Base-by-base conservation (phyloP, 2,329 filamentous ascomycete genomes). In the Microdochium bolleyi region DNA sequence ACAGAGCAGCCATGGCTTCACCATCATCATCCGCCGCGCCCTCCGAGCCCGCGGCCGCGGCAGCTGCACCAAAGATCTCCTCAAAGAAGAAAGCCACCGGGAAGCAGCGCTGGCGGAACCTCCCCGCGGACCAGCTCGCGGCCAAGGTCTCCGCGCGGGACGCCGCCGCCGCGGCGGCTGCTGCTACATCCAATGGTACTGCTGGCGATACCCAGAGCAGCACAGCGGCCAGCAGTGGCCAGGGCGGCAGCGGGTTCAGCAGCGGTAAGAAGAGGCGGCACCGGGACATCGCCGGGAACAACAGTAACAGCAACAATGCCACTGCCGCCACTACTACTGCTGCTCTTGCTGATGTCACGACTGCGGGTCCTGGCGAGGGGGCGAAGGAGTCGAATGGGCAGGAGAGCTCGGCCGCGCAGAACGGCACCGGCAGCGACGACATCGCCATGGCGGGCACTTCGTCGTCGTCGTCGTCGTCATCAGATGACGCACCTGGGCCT, bases 31-130 rank as follows among this genome's bases (percentile, higher is more conserved):
- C 27, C 27, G 11, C 27, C 27, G 11, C n/a, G n/a, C n/a, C n/a
- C n/a, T n/a, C n/a, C n/a, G n/a, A n/a, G n/a, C n/a, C n/a, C n/a
- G n/a, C n/a, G n/a, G n/a, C n/a, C n/a, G n/a, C n/a, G n/a, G n/a
- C n/a, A n/a, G n/a, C n/a, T n/a, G n/a, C n/a, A n/a, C n/a, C n/a
- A n/a, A n/a, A n/a, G 27, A 5, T 30, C 5, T 11, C 27, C 5
- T 30, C 27, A 30, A 30, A 49, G 30, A 30, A 21, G 14, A 52
- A 24, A 16, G 11, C 8, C 2, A 30, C 16, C 3, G 27, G 25
- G 14, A 52, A 52, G 27, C 44, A 38, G 7, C 51, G 51, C 44
- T 52, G 51, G 51, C 38, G 27, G 21, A 37, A 3, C 25, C 51
- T 52, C 24, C 48, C 51, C 22, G 19, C 51, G 24, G 27, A 49